A percentile compares a stretch with the other conserved stretches of the same genome.
Conservation (phyloP, 306 rosid species). For the Lathyrus oleraceus region DNA sequence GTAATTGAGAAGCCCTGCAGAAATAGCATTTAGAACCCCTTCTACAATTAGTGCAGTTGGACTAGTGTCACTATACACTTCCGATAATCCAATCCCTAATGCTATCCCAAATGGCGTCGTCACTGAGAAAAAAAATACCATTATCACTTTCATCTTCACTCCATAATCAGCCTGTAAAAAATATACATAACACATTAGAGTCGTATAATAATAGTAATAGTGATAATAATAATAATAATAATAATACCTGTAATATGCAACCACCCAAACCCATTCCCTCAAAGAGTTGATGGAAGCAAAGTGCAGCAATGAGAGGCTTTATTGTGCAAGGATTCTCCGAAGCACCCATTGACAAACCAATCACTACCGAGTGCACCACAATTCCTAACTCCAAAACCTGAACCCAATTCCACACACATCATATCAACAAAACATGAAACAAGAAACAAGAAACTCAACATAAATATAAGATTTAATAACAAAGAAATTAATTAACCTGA, state of each 20-base stretch:
- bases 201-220: background rate
- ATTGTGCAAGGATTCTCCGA: constrained; percentile 67
- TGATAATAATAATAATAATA: background rate
- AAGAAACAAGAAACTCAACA: background rate
- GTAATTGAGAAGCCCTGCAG: constrained; percentile 62
- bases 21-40: constrained; percentile 60
- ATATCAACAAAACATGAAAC: background rate
- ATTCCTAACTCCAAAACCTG: constrained; percentile 65
- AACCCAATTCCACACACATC: constrained; percentile 14
- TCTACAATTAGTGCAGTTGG: constrained; percentile 59
- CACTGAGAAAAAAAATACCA: constrained; percentile 60
- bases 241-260: constrained; percentile 61
- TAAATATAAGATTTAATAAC: background rate
- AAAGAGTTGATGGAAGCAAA: constrained; percentile 76
- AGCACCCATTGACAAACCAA: constrained; percentile 74
- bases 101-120: constrained; percentile 73
- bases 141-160: constrained; percentile 35
- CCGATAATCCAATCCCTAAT: constrained; percentile 57
- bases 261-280: constrained; percentile 76
- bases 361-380: constrained; percentile 79
- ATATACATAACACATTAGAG: background rate
- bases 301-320: constrained; percentile 62
- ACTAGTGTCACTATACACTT: constrained; percentile 51
- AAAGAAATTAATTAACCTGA: constrained; percentile 34
- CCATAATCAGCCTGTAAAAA: constrained; percentile 55